These are phyloP conservation scores for Sphenostylis stenocarpa DNA, from an alignment of 306 rosid genomes.

Conservation along the genomic window DNA sequence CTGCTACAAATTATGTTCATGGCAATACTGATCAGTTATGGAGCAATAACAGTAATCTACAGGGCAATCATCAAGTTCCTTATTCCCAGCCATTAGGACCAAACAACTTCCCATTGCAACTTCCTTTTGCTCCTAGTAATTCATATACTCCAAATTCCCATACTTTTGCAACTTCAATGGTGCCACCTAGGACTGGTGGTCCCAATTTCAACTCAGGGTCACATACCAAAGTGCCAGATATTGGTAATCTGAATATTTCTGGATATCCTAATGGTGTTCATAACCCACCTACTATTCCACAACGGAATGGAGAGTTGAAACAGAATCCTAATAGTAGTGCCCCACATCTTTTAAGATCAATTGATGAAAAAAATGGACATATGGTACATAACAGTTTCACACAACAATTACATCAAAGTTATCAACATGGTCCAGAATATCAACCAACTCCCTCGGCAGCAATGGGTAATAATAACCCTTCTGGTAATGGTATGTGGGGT, in stretches of 20 bases:
- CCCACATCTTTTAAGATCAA: conserved; percentile 41
- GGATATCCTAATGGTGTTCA: conserved; percentile 48
- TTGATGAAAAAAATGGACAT: conserved; percentile 55
- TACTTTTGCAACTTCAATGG: conserved; percentile 46
- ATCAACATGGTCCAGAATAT: conserved; percentile 52
- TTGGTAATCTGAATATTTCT: conserved; percentile 55
- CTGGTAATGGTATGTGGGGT: conserved; percentile 73
- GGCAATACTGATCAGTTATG: conserved; percentile 51
- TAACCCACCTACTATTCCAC: conserved; percentile 43
- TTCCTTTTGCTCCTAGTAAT: conserved; percentile 51
- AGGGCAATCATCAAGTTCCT: conserved; percentile 48
- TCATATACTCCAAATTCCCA: conserved; percentile 44
- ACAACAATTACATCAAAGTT: conserved; percentile 48
- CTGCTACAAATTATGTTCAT: conserved; percentile 47
- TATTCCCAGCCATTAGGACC: conserved; percentile 53
- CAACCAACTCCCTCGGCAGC: conserved; percentile 37
- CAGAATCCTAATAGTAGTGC: conserved; percentile 46
- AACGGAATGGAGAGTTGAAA: conserved; percentile 51
- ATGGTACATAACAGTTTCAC: conserved; percentile 45
- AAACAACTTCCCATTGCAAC: conserved; percentile 53
- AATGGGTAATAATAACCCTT: conserved; percentile 37
- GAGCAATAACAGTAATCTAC: conserved; percentile 45
- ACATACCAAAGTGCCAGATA: conserved; percentile 48
- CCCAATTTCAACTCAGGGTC: conserved; percentile 52
- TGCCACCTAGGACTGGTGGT: conserved; percentile 53